Base-by-base conservation (phyloP, 2,329 filamentous ascomycete species). In the Claviceps cyperi region DNA sequence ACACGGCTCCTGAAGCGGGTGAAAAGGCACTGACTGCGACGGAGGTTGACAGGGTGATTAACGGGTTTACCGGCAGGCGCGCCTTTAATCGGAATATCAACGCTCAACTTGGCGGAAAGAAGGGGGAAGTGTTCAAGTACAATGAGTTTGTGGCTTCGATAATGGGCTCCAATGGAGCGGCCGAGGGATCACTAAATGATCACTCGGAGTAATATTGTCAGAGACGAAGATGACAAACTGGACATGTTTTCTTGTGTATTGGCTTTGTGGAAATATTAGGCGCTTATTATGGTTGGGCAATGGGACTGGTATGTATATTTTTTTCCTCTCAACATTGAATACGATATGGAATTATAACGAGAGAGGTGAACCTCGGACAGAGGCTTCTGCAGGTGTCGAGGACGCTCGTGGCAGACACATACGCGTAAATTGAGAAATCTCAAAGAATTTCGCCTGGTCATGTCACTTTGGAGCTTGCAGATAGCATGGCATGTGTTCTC, bases 111-210 rank as follows among this genome's bases (percentile, higher is more conserved):
- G 67, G 75, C 51, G 60, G 66, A 9, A 84, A 82, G 61, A 76
- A 84, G 54, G 87, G 86, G 1, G 91, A 97, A 53, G 89, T 97
- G 0, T 97, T 98, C 67, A 80, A 82, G 60, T 98, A 97, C 63
- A 81, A 87, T 54, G 92, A 98, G 52, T 97, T 97, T 68, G 87
- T 97, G 55, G 77, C 74, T 54, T 83, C 77, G 24, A 70, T 86
- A 47, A 73, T 77, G 57, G 81, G 81, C 2, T 72, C 75, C 9
- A 76, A 67, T 49, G 67, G 64, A 28, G 61, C 57, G 15, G 60
- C 65, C 19, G 57, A 59, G 17, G 51, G 52, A 37, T 53, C 48
- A 22, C 59, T 62, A 22, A 57, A 62, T 19, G 60, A 64, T 32
- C 57, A 58, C 49, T 54, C 55, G 5, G 62, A 66, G 46, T 52